These are phyloP conservation scores for Leccinellum rugosiceps DNA, from an alignment of 768 basidiomycete genomes.

Conservation along the genomic window DNA sequence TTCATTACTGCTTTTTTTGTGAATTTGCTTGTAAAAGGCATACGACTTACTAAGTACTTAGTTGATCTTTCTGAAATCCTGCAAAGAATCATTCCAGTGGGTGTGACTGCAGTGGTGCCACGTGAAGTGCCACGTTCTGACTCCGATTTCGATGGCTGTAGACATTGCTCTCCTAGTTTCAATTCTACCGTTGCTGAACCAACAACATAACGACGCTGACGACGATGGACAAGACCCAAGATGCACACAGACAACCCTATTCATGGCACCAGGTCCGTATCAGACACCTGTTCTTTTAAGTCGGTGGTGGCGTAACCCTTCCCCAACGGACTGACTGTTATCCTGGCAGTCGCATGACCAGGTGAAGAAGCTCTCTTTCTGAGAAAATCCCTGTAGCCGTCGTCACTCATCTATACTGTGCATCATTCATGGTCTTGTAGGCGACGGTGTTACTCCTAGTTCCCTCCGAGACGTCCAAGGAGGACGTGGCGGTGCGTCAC, in stretches of 20 bases:
- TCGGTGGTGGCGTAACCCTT: constrained; percentile 15
- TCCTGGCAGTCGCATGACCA: constrained; percentile 77
- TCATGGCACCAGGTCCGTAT: constrained; percentile 82
- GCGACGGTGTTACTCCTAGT: constrained; percentile 75
- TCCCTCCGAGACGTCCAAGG: constrained; percentile 66
- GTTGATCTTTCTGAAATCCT: constrained; percentile 4
- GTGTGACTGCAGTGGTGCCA: constrained; percentile 12
- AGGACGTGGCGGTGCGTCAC: constrained; percentile 61
- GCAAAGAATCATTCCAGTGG: neutral
- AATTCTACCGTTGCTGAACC: constrained; percentile 8
- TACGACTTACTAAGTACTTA: constrained; percentile 22
- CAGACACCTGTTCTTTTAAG: neutral
- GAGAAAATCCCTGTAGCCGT: constrained; percentile 6
- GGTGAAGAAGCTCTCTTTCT: constrained; percentile 38
- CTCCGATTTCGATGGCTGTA: constrained; percentile 30
- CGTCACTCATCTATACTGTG: constrained; percentile 16
- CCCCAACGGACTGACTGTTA: neutral
- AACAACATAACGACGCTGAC: constrained; percentile 10
- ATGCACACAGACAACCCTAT: constrained; percentile 45
- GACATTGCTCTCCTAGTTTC: constrained; percentile 4
- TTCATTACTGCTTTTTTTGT: constrained; percentile 15
- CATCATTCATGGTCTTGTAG: constrained; percentile 35
- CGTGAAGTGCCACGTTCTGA: constrained; percentile 32
- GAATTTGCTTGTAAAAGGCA: constrained; percentile 26
- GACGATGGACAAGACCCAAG: constrained; percentile 26